Evolutionary conservation across 306 rosid species (phyloP).

Genomic region (Quercus robur): DNA sequence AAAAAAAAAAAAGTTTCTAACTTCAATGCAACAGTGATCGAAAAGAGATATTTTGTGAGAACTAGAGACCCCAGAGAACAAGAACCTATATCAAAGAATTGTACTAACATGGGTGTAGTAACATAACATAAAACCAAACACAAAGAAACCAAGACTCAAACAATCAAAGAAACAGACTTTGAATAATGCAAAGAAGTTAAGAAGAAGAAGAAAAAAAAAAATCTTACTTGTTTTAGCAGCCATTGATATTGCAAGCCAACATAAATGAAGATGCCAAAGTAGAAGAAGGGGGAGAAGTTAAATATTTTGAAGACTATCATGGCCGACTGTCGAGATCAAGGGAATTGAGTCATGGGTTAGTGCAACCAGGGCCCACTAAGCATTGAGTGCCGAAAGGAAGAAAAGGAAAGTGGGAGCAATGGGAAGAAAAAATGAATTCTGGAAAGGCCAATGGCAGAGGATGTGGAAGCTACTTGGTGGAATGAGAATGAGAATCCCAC

Average conservation of each 20-base stretch:
- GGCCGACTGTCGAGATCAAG: conserved; percentile 33
- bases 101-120: no score
- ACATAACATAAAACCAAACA: neutral
- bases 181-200: neutral
- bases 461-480: conserved; percentile 50
- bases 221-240: conserved; percentile 32
- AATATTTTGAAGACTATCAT: conserved; percentile 14
- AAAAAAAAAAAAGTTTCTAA: no score
- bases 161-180: neutral
- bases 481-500: conserved; percentile 73
- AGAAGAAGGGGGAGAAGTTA: conserved; percentile 25
- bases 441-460: conserved; percentile 32
- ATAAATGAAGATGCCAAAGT: conserved; percentile 16
- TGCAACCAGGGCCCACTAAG: conserved; percentile 57
- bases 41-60: neutral
- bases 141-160: neutral
- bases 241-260: conserved; percentile 14
- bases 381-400: conserved; percentile 18
- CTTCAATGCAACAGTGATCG: neutral
- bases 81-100: neutral
- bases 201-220: neutral
- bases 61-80: neutral
- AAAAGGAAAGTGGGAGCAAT: conserved; percentile 18
- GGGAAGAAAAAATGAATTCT: conserved; percentile 5
- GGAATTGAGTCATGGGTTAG: conserved; percentile 20